These are phyloP conservation scores for Rosa multiflora DNA, from an alignment of 306 rosid species.

Conservation along the genomic window DNA sequence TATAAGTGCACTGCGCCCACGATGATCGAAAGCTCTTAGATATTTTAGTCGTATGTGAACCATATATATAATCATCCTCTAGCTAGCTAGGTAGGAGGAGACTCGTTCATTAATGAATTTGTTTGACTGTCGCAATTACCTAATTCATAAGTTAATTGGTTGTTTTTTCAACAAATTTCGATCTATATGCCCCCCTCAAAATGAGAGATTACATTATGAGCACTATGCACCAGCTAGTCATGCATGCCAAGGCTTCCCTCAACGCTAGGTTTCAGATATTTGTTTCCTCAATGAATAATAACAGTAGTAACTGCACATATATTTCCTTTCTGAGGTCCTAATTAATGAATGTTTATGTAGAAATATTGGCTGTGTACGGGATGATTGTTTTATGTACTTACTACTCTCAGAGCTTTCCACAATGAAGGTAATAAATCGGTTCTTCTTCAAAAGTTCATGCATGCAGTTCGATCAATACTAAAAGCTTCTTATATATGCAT, in stretches of 20 bases:
- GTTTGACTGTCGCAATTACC: background rate
- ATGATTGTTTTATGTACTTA: background rate
- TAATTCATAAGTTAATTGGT: background rate
- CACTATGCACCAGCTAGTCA: too few relatives aligned
- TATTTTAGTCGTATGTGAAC: background rate
- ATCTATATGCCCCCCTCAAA: too few relatives aligned
- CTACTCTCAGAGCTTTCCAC: background rate
- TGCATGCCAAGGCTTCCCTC: too few relatives aligned
- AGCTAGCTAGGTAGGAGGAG: background rate
- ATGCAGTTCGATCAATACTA: background rate
- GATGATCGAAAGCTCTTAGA: background rate
- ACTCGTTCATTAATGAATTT: background rate
- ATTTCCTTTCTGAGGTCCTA: background rate
- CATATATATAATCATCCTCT: background rate
- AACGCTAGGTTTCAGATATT: too few relatives aligned
- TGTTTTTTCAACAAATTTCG: too few relatives aligned
- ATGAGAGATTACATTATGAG: too few relatives aligned
- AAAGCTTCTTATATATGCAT: too few relatives aligned
- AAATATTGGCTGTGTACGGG: background rate
- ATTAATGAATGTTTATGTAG: too few relatives aligned
- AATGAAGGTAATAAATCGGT: background rate
- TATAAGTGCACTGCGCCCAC: background rate
- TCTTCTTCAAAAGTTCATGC: background rate
- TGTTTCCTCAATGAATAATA: too few relatives aligned
- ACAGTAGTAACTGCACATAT: too few relatives aligned